Base-by-base conservation (phyloP, 495 filamentous ascomycete species). In the Lindgomyces ingoldianus region DNA sequence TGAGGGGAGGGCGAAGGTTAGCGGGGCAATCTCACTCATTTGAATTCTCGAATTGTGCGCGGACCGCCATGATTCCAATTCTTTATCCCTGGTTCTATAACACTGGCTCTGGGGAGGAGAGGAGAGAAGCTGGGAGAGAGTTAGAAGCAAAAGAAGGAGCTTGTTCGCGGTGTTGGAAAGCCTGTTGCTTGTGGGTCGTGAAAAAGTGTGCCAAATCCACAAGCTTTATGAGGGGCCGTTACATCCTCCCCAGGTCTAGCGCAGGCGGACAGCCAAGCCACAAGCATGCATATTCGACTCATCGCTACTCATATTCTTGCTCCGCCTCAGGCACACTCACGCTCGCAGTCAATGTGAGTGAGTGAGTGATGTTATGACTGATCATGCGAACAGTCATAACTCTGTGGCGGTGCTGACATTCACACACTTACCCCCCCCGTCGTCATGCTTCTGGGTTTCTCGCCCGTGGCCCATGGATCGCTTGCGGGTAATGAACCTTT, bases 31-130 rank as follows among this genome's bases (percentile, higher is more conserved):
- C 85, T 74, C 77, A 98, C 94, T 98, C 94, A 82, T 98, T 97
- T 67, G 91, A 96, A 80, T 96, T 97, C 80, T 98, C 94, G 75
- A 98, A 98, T 81, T 94, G 64, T 62, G 75, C 76, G 59, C 76
- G 75, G 48, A 78, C 76, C 12, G 76, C 75, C 75, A 78, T 78
- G 75, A 67, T 75, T 27, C 9, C n/a, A 19, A 27, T 6, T n/a
- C n/a, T n/a, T n/a, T n/a, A n/a, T n/a, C n/a, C n/a, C n/a, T n/a
- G n/a, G n/a, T n/a, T n/a, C n/a, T n/a, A n/a, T n/a, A n/a, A n/a
- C n/a, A n/a, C n/a, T n/a, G 25, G 30, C 9, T 47, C 29, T 26
- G 39, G 58, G 11, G 22, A 9, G 30, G 50, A 50, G 27, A 42
- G 22, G 24, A 46, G n/a, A n/a, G n/a, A n/a, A n/a, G n/a, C n/a